These are phyloP conservation scores for Chrysopogon serrulatus DNA, from an alignment of 176 grass and related monocot genomes.

Conservation along the genomic window DNA sequence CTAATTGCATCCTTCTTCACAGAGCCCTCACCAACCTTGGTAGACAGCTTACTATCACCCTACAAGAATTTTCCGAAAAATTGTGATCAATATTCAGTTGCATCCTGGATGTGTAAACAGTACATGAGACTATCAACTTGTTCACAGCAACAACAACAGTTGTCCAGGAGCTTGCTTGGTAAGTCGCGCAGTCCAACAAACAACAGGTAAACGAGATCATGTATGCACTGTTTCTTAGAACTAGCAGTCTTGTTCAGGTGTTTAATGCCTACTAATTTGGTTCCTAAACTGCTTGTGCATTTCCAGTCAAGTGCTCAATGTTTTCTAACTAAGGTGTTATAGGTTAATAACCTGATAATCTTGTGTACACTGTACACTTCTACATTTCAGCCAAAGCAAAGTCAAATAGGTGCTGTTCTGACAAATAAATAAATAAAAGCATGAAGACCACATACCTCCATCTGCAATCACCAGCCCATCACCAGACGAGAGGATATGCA, in stretches of 20 bases:
- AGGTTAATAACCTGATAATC: not conserved
- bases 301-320: not conserved
- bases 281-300: not conserved
- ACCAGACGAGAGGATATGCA: conserved; percentile 23
- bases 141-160: not conserved
- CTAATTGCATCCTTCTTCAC: conserved; percentile 60
- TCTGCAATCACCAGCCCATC: conserved; percentile 43
- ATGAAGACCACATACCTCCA: conserved; percentile 68
- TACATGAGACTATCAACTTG: not conserved
- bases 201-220: not conserved
- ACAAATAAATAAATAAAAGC: not conserved
- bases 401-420: not conserved
- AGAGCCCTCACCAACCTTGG: conserved; percentile 70
- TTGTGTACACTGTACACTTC: not conserved
- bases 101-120: not conserved
- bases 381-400: not conserved
- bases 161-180: not conserved
- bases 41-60: conserved; percentile 92
- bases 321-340: not conserved
- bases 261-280: not conserved
- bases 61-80: conserved; percentile 22
- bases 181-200: not conserved
- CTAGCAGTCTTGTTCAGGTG: not conserved
- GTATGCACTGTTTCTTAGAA: not conserved
- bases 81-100: not conserved